Conservation (phyloP, 2,329 filamentous ascomycete genomes). For the Helotiales sp. region DNA sequence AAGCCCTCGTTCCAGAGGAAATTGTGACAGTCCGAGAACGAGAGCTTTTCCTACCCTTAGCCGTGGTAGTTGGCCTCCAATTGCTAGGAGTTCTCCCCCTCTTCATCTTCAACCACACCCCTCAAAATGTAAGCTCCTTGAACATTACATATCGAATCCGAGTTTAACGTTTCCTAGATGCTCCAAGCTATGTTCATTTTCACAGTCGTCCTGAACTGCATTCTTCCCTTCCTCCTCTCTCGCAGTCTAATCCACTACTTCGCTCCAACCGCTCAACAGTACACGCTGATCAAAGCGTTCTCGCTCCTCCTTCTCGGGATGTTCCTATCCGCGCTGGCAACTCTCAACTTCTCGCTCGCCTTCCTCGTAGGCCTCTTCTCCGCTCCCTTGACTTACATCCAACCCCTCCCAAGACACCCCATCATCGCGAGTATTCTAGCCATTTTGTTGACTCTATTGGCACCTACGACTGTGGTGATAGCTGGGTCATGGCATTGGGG, state of each 20-base stretch:
- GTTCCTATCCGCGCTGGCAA: slow-evolving; percentile 89
- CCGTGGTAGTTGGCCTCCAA: slow-evolving; percentile 74
- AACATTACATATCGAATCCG: neutral
- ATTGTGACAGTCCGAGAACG: slow-evolving; percentile 45
- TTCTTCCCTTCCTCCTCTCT: slow-evolving; percentile 63
- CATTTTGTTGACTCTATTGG: slow-evolving; percentile 61
- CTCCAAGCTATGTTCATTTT: slow-evolving; percentile 62
- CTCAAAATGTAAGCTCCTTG: slow-evolving; percentile 58
- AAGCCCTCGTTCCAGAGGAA: slow-evolving; percentile 35
- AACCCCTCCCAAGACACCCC: slow-evolving; percentile 51
- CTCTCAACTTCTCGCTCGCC: slow-evolving; percentile 91
- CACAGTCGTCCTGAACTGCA: slow-evolving; percentile 60
- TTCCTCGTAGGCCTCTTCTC: slow-evolving; percentile 83
- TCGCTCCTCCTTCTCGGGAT: slow-evolving; percentile 91
- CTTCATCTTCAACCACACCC: slow-evolving; percentile 81
- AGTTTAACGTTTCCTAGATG: slow-evolving; percentile 49
- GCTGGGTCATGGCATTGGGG: slow-evolving; percentile 53
- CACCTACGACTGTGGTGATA: slow-evolving; percentile 63
- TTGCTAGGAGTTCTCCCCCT: slow-evolving; percentile 80
- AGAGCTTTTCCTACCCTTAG: slow-evolving; percentile 73
- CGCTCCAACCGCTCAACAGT: slow-evolving; percentile 68
- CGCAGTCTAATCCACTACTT: slow-evolving; percentile 56
- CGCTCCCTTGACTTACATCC: slow-evolving; percentile 78
- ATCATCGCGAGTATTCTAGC: slow-evolving; percentile 50
- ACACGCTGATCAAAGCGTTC: slow-evolving; percentile 83